Conservation (phyloP, 495 filamentous ascomycete genomes). For the Aspergillus biplanus region DNA sequence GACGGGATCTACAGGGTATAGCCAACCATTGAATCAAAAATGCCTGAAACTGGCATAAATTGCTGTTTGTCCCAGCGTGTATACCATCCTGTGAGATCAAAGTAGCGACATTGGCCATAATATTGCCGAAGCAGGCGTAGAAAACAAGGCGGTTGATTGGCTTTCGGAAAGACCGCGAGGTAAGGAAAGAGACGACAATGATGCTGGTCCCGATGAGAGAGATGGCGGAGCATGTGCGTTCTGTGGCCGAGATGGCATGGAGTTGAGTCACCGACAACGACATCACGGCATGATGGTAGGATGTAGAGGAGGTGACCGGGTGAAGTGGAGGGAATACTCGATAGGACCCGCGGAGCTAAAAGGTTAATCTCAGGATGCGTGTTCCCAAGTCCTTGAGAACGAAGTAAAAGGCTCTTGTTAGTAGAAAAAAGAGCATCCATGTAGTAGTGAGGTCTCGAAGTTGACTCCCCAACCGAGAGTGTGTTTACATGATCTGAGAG, state of each 20-base stretch:
- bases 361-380: no score
- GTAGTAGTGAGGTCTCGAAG: no score
- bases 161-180: constrained; percentile 57
- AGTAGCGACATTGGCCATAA: constrained; percentile 79
- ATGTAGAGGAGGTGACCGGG: not conserved
- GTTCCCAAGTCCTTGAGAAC: no score
- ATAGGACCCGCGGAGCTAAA: no score
- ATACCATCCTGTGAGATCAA: constrained; percentile 68
- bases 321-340: not conserved
- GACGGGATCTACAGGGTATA: not conserved
- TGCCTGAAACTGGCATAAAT: constrained; percentile 75
- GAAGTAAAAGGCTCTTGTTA: no score
- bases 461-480: no score
- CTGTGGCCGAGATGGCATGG: constrained; percentile 60
- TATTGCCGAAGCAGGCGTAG: constrained; percentile 83
- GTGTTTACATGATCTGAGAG: no score
- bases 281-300: constrained; percentile 27
- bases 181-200: constrained; percentile 72
- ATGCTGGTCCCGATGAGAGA: constrained; percentile 74
- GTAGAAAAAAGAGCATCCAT: no score
- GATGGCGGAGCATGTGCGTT: constrained; percentile 68
- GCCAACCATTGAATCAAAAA: constrained; percentile 74
- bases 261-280: constrained; percentile 28
- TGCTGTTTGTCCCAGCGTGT: constrained; percentile 41
- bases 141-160: constrained; percentile 91